A percentile compares a stretch with the other conserved stretches of the same genome.
Conservation (phyloP, 345 rosid species). For the Hypericum perforatum region DNA sequence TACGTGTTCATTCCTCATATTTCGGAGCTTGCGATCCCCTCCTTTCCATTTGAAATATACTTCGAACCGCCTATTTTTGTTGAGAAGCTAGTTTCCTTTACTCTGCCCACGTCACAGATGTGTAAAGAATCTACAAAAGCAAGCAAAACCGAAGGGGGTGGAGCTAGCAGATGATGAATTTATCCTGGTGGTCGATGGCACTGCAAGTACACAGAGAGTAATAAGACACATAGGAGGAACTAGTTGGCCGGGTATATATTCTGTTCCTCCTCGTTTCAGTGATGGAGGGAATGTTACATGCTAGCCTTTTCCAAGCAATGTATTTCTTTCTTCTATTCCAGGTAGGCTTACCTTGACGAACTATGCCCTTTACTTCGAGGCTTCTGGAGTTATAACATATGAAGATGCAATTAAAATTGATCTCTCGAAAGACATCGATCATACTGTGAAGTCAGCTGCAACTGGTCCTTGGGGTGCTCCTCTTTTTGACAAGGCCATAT, state of each 20-base stretch:
- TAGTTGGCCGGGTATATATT: slow-evolving; percentile 69
- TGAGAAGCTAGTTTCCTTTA: not conserved
- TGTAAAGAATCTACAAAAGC: slow-evolving; percentile 63
- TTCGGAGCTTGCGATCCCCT: not conserved
- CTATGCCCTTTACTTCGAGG: slow-evolving; percentile 89
- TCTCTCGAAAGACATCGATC: slow-evolving; percentile 44
- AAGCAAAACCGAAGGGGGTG: slow-evolving; percentile 54
- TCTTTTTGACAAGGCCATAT: slow-evolving; percentile 81
- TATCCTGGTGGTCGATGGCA: slow-evolving; percentile 85
- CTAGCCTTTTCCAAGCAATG: not conserved
- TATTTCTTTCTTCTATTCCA: slow-evolving; percentile 17
- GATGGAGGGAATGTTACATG: not conserved
- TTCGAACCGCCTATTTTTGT: not conserved
- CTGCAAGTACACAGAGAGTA: slow-evolving; percentile 68
- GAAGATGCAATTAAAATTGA: slow-evolving; percentile 82
- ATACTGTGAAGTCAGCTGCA: slow-evolving; percentile 47
- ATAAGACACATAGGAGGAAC: slow-evolving; percentile 75
- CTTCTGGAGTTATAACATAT: slow-evolving; percentile 54
- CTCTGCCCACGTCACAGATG: slow-evolving; percentile 30
- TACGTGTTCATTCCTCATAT: slow-evolving; percentile 19
- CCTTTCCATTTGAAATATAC: not conserved
- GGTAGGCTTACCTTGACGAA: slow-evolving; percentile 89
- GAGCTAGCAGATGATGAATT: slow-evolving; percentile 77
- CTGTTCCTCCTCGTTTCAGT: slow-evolving; percentile 10
- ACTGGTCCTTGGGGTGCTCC: slow-evolving; percentile 99